These are phyloP conservation scores for Conticribra guillardii DNA, from an alignment of 108 stramenopile genomes.

Conservation along the genomic window DNA sequence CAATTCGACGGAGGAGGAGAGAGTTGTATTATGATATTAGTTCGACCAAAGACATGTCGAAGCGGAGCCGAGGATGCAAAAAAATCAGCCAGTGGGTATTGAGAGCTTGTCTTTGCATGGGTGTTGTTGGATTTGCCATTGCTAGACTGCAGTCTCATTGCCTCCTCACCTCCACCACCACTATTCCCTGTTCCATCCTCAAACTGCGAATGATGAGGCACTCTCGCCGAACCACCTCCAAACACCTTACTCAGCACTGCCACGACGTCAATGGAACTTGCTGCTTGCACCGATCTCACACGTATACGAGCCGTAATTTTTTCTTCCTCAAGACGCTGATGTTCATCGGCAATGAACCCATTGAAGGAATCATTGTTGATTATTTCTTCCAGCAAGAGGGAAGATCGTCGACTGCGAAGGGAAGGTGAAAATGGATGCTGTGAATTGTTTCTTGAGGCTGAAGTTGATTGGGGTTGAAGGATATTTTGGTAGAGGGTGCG, in stretches of 20 bases:
- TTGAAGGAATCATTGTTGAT: conserved; percentile 39
- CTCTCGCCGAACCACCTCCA: conserved; percentile 50
- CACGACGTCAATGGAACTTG: conserved; percentile 74
- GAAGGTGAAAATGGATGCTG: conserved; percentile 31
- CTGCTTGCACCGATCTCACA: conserved; percentile 70
- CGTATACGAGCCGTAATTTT: conserved; percentile 46
- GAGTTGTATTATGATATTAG: conserved; percentile 64
- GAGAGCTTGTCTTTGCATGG: no score
- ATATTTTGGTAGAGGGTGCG: conserved; percentile 21
- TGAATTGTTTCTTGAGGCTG: conserved; percentile 16
- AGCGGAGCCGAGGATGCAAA: conserved; percentile 52
- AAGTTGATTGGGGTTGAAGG: conserved; percentile 4
- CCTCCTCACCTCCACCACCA: no score
- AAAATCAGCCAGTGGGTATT: conserved; percentile 49
- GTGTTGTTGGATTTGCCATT: no score
- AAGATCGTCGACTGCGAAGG: conserved; percentile 41
- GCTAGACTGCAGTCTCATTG: neutral
- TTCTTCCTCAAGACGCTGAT: conserved; percentile 42
- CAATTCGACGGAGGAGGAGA: conserved; percentile 46
- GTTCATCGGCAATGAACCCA: conserved; percentile 34
- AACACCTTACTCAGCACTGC: conserved; percentile 72
- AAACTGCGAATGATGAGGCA: conserved; percentile 40
- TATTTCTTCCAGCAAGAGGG: conserved; percentile 40
- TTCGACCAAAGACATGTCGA: conserved; percentile 70
- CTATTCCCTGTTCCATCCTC: no score